Percentiles rank a stretch among this genome's conserved stretches.
Evolutionary conservation across 2,329 filamentous ascomycete species (phyloP).

Genomic region (Aphanoascus verrucosus): DNA sequence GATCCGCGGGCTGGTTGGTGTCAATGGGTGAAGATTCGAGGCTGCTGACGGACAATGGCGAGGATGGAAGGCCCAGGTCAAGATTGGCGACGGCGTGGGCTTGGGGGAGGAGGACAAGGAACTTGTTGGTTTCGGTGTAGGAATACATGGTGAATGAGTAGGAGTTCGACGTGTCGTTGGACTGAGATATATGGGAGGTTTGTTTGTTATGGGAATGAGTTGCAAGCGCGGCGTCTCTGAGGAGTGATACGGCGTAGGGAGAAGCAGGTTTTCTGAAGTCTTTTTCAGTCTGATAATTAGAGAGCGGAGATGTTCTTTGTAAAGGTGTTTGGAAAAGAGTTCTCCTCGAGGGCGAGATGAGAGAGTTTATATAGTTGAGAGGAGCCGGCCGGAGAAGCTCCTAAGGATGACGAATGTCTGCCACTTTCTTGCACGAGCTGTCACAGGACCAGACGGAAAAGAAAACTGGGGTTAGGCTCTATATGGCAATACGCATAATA

Average conservation of each 20-base stretch:
- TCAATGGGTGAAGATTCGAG: background rate
- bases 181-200: background rate
- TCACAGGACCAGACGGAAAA: slow-evolving; percentile 8
- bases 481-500: background rate
- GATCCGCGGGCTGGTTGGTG: background rate
- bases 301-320: background rate
- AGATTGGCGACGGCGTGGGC: slow-evolving; percentile 11
- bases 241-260: background rate
- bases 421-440: background rate
- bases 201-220: background rate
- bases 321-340: background rate
- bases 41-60: background rate
- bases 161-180: background rate
- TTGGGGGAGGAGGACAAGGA: slow-evolving; percentile 18
- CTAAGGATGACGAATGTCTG: background rate
- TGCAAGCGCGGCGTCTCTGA: background rate
- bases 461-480: background rate
- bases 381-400: background rate
- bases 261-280: background rate
- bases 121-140: slow-evolving; percentile 16
- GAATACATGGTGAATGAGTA: slow-evolving; percentile 14
- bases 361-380: slow-evolving; percentile 1
- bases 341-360: background rate
- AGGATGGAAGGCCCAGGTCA: background rate
- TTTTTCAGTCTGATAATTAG: background rate